Evolutionary conservation across 1,139 yeast genomes (phyloP), one percentile per base, ranked within the genome.

Genomic region (Geotrichum klebahnii): DNA sequence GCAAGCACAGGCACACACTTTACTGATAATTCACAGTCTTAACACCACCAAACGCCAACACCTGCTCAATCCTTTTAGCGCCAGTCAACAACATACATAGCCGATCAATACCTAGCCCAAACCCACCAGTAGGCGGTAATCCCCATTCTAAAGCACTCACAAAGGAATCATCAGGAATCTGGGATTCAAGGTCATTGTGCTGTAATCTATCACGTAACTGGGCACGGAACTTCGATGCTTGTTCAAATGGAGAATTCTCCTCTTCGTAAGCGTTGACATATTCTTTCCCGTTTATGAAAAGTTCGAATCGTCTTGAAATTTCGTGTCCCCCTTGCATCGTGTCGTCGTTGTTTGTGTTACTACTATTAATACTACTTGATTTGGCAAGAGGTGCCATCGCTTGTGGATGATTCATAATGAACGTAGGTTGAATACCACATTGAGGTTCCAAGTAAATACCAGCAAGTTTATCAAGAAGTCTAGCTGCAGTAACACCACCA

Each of bases 41-140:
- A 9, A 92, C 66, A 43, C 80, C 81, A 0, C 98, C 98, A 69
- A 92, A 92, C 0, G 88, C 72, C 37, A 92, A 68, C 1, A 90
- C 96, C 23, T 81, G 79, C 52, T 85, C 95, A 20, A 94, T 89
- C 24, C 96, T 71, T 9, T 72, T 71, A 24, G 76, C 69, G 0
- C 78, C 82, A 4, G 84, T 76, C 46, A 90, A 70, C 23, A 87
- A 67, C 97, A 92, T 89, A 41, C 84, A 82, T 33, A 92, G 68
- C 48, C 99, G 68, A 63, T 94, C 99, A 22, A 94, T 75, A 0
- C 99, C 99, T 56, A 95, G 72, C 0, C 98, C 99, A 88, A 96
- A 87, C 0, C 99, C 99, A 1, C 96, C 97, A 1, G 97, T 90
- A 0, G 98, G 98, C 3, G 98, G 97, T 67, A 94, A 76, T 1